Conservation (phyloP, 805 yeast genomes). For the Starmerella vaccinii region DNA sequence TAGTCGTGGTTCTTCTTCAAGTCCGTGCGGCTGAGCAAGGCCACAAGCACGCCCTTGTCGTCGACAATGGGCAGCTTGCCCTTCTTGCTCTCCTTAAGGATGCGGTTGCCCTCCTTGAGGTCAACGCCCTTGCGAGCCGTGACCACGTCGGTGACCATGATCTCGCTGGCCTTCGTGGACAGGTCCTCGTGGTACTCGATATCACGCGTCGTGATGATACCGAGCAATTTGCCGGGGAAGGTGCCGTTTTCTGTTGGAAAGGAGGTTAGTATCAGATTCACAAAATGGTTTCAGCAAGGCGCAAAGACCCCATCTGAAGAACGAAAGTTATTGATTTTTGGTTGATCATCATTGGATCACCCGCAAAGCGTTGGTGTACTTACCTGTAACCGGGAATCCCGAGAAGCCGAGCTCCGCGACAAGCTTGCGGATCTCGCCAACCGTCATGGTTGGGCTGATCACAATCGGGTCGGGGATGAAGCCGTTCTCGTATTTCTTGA, state of each 20-base stretch:
- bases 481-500: conserved; percentile 94
- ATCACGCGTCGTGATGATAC: conserved; percentile 95
- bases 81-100: conserved; percentile 85
- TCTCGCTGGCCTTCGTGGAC: conserved; percentile 49
- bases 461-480: conserved; percentile 92
- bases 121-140: conserved; percentile 77
- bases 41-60: conserved; percentile 58
- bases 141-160: conserved; percentile 84
- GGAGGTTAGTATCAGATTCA: conserved; percentile 28
- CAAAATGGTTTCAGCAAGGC: conserved; percentile 81
- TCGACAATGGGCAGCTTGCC: conserved; percentile 96
- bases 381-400: conserved; percentile 99
- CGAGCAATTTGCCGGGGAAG: conserved; percentile 79
- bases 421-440: conserved; percentile 67
- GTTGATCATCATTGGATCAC: conserved; percentile 28
- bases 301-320: conserved; percentile 84
- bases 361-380: conserved; percentile 36
- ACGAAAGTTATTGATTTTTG: conserved; percentile 82
- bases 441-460: conserved; percentile 62
- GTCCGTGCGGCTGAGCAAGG: conserved; percentile 90
- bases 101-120: conserved; percentile 76
- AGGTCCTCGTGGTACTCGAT: conserved; percentile 84
- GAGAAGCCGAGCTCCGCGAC: conserved; percentile 75
- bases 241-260: conserved; percentile 58
- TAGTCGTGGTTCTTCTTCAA: conserved; percentile 88